Evolutionary conservation across 75 land plant species (phyloP).

Genomic region (Ceratopteris richardii): DNA sequence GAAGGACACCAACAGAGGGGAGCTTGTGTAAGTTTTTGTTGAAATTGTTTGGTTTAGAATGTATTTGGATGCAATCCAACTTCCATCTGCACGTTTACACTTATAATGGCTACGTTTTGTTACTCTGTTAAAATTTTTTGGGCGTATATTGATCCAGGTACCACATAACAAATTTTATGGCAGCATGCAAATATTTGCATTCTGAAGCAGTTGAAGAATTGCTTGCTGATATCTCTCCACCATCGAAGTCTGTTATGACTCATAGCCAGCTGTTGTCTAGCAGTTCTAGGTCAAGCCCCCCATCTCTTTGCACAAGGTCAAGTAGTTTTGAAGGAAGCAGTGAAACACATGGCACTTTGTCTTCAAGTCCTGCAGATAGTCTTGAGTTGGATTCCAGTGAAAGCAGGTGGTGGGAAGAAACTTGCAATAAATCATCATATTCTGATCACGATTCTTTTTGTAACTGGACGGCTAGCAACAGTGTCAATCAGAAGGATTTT

Average conservation of each 20-base stretch:
- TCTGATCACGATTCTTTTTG: too few relatives aligned
- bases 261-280: neutral
- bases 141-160: slow-evolving; percentile 17
- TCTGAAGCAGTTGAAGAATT: slow-evolving; percentile 27
- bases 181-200: slow-evolving; percentile 34
- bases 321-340: too few relatives aligned
- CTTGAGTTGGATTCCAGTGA: too few relatives aligned
- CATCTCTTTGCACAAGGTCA: neutral
- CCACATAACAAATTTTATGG: slow-evolving; percentile 33
- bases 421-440: too few relatives aligned
- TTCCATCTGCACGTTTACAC: too few relatives aligned
- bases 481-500: neutral
- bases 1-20: slow-evolving; percentile 24
- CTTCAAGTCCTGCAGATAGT: too few relatives aligned
- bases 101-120: too few relatives aligned
- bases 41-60: neutral
- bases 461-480: neutral
- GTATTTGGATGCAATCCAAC: neutral
- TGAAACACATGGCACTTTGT: too few relatives aligned
- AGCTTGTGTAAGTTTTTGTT: slow-evolving; percentile 22
- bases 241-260: neutral
- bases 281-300: neutral
- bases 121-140: too few relatives aligned
- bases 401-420: too few relatives aligned
- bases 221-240: slow-evolving; percentile 3